Evolutionary conservation across 2,329 filamentous ascomycete species (phyloP), one percentile per base, ranked within the genome.

Genomic region (Endocalyx cinctus): DNA sequence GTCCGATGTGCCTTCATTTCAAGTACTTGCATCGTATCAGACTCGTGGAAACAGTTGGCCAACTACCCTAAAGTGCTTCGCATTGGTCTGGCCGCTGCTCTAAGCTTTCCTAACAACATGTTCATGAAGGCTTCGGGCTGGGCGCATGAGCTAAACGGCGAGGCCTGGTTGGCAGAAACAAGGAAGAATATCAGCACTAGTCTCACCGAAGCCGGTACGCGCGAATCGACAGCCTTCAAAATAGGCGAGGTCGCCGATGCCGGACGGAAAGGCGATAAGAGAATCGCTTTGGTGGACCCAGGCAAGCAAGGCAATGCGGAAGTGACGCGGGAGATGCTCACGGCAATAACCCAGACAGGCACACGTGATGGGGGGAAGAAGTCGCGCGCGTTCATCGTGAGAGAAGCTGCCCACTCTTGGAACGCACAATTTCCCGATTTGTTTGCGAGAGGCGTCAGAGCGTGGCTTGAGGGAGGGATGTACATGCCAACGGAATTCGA

Each of bases 341-440:
- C 39, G 6, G 25, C 50, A 10, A 35, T 55, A 16, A 33, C 38
- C 19, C 33, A 26, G 39, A 45, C 43, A 27, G 47, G 39, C 33
- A n/a, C n/a, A n/a, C 39, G 35, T 30, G 47, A 47, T 32, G 48
- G 34, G 15, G 50, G 18, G 35, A 53, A 38, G 39, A 39, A 39
- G 7, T 55, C 55, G 6, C 34, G 48, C 18, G 55, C 49, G 12
- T 58, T 52, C 12, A 41, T 63, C 8, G 50, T 66, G 6, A 48
- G 35, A 17, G 51, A 54, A 14, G 64, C 62, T 12, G 48, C 59
- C 17, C 62, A 66, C 44, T 52, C 53, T 23, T 66, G 63, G 64
- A 57, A 65, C 35, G 35, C 66, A 38, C 63, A 66, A 35, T 46
- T 58, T 19, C 64, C 63, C 2, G 41, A 55, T 26, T 29, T 66